These are phyloP conservation scores for Lentinula boryana DNA, from an alignment of 768 basidiomycete genomes.

Conservation along the genomic window DNA sequence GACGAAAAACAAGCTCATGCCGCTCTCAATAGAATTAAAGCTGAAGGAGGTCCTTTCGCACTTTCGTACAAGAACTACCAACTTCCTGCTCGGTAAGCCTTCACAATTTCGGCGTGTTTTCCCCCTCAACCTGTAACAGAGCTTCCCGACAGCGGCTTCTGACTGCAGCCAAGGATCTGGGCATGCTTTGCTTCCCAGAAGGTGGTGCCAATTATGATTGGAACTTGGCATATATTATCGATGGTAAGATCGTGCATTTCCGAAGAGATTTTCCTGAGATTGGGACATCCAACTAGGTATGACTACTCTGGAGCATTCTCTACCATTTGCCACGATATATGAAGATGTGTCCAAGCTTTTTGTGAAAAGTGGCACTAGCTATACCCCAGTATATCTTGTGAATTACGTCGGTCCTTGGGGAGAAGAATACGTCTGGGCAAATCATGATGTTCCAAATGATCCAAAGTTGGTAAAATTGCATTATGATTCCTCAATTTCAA, in stretches of 20 bases:
- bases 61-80: conserved; percentile 81
- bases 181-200: conserved; percentile 70
- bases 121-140: conserved; percentile 1
- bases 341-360: conserved; percentile 63
- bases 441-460: conserved; percentile 58
- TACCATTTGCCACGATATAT: conserved; percentile 59
- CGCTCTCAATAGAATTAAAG: conserved; percentile 63
- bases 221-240: conserved; percentile 72
- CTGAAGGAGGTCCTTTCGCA: conserved; percentile 61
- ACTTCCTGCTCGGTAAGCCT: conserved; percentile 53
- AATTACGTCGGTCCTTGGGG: conserved; percentile 71
- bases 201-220: conserved; percentile 78
- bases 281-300: conserved; percentile 42
- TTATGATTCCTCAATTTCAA: background rate
- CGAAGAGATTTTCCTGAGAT: background rate
- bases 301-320: conserved; percentile 69
- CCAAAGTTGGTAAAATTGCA: conserved; percentile 43
- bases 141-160: conserved; percentile 68
- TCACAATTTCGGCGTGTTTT: background rate
- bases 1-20: conserved; percentile 56
- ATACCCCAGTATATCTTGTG: conserved; percentile 73
- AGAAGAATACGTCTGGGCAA: conserved; percentile 66
- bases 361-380: conserved; percentile 61
- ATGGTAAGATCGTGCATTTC: conserved; percentile 37
- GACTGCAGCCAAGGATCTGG: conserved; percentile 50